Base-by-base conservation (phyloP, 495 filamentous ascomycete genomes). In the Neurospora cerealis region DNA sequence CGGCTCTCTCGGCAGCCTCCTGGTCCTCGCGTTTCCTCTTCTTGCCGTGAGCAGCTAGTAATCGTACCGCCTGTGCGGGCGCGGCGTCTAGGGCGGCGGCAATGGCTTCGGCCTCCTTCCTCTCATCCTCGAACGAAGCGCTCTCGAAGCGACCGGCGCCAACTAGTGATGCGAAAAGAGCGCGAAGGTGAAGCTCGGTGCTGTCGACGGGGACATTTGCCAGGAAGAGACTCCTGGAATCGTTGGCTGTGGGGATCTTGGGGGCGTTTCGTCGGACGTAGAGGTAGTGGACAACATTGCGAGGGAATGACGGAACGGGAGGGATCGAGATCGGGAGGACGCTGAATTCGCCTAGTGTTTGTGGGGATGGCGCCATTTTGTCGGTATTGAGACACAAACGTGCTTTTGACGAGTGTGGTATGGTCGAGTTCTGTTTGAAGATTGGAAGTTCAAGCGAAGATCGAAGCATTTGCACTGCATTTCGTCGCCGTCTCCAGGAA, bases 121-220 rank as follows among this genome's bases (percentile, higher is more conserved):
- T 80, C 46, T 84, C 84, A 40, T 84, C 82, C 73, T 93, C 91
- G 78, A 98, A 97, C 1, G 88, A 83, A 4, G 93, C 90, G 69
- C 83, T 84, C 81, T 96, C 93, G 44, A 99, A 89, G 60, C 90
- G 87, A 36, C 91, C 92, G 6, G 89, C 89, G 39, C 93, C 90
- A 36, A 96, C 85, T 54, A 93, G 86, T 0, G 84, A 84, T 0
- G 88, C 83, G 76, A 97, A 93, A 0, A 99, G 83, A 72, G 88
- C 85, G 44, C 93, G 91, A 21, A 98, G 82, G 77, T 96, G 93
- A 1, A 82, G 77, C 69, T 92, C 89, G 42, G 93, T 97, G 72
- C 92, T 89, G 81, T 98, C 95, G 76, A 94, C 84, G 41, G 96
- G 96, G 7, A 95, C 79, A 79, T 99, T 98, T 74, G 94, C 91